These are phyloP conservation scores for Aegilops bicornis DNA, from an alignment of 176 grass and related monocot genomes.

Conservation along the genomic window DNA sequence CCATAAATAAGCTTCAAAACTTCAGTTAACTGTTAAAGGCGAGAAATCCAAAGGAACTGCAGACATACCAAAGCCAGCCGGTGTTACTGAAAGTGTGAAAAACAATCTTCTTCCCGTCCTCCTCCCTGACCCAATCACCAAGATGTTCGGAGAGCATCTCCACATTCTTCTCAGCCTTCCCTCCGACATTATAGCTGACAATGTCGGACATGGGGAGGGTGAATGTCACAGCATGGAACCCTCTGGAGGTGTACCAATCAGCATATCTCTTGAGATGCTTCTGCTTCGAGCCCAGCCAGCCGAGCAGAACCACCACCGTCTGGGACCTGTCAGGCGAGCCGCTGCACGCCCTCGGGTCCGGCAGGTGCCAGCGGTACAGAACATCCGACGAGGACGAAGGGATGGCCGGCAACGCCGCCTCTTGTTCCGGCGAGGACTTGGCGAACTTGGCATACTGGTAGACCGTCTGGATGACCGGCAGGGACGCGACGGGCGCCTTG, in stretches of 20 bases:
- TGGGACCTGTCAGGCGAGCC: constrained; percentile 41
- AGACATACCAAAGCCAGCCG: constrained; percentile 80
- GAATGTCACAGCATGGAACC: constrained; percentile 83
- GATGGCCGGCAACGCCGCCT: neutral
- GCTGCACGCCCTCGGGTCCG: constrained; percentile 38
- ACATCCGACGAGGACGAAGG: constrained; percentile 52
- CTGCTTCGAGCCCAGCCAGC: constrained; percentile 94
- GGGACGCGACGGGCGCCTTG: constrained; percentile 37
- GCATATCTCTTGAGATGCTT: constrained; percentile 90
- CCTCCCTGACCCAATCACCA: constrained; percentile 75
- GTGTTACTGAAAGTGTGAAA: constrained; percentile 99
- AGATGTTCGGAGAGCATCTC: constrained; percentile 72
- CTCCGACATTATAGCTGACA: constrained; percentile 67
- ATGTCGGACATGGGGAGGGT: constrained; percentile 85
- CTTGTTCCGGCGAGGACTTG: constrained; percentile 1
- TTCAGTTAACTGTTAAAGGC: neutral
- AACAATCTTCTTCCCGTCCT: constrained; percentile 74
- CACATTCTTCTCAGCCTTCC: constrained; percentile 76
- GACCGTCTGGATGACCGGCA: constrained; percentile 51
- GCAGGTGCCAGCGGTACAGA: constrained; percentile 88
- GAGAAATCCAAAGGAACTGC: neutral
- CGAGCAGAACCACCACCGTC: constrained; percentile 78
- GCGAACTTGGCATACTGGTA: constrained; percentile 72
- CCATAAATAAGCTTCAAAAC: neutral
- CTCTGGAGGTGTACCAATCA: constrained; percentile 84